phyloP scores from a whole-genome alignment of 805 yeast genomes.

The Lachancea dasiensis region DNA sequence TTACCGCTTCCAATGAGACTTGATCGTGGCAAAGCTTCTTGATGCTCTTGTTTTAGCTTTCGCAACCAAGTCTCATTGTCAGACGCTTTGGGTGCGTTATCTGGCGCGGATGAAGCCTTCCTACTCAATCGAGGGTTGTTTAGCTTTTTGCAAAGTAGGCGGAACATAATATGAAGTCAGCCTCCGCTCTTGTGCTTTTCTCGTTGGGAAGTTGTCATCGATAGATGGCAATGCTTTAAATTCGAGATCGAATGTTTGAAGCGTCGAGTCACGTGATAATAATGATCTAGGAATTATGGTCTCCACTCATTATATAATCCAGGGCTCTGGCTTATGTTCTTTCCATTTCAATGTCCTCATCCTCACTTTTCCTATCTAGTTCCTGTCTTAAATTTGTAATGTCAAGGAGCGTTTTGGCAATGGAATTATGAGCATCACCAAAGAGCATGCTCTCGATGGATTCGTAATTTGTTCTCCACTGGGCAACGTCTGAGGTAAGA shows the following conservation, averaged over 20 bases:
- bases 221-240: too few species aligned
- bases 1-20: too few species aligned
- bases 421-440: constrained; percentile 28
- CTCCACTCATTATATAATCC: too few species aligned
- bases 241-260: too few species aligned
- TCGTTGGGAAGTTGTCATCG: too few species aligned
- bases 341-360: constrained; percentile 10
- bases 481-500: constrained; percentile 24
- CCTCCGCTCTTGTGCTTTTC: too few species aligned
- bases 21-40: not conserved
- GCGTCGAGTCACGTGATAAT: too few species aligned
- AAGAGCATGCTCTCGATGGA: constrained; percentile 28
- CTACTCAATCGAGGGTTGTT: not conserved
- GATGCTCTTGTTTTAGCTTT: constrained; percentile 12
- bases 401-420: constrained; percentile 25
- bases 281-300: too few species aligned
- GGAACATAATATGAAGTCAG: not conserved
- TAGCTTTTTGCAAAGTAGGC: too few species aligned
- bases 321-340: too few species aligned
- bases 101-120: constrained; percentile 21
- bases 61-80: constrained; percentile 42
- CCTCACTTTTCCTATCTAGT: not conserved
- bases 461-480: constrained; percentile 30
- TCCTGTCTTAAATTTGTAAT: constrained; percentile 18
- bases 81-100: constrained; percentile 37